A percentile compares a stretch with the other conserved stretches of the same genome.
phyloP scores from a whole-genome alignment of 1,284 basidiomycete species.

The Leccinum subrobustum region DNA sequence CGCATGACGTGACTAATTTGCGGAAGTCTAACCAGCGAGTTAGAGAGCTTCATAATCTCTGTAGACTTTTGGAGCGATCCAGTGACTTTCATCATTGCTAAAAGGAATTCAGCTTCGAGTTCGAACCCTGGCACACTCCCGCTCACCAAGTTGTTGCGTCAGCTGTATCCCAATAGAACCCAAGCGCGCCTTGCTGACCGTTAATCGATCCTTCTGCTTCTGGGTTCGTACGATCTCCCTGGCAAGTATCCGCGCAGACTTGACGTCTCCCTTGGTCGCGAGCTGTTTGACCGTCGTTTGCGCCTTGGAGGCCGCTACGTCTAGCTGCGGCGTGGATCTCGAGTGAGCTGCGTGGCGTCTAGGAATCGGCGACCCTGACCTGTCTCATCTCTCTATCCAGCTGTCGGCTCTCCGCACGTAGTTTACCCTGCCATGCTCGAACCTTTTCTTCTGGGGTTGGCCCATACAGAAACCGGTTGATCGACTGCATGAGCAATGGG shows the following conservation, averaged over 20 bases:
- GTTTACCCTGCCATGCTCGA: slow-evolving; percentile 82
- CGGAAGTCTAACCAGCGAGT: slow-evolving; percentile 87
- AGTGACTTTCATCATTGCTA: slow-evolving; percentile 97
- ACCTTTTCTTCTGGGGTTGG: slow-evolving; percentile 93
- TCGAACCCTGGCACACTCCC: background rate
- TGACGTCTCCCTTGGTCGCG: slow-evolving; percentile 89
- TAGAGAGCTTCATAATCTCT: slow-evolving; percentile 98
- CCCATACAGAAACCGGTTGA: slow-evolving; percentile 91
- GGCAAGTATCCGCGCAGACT: slow-evolving; percentile 90
- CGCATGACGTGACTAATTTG: slow-evolving; percentile 93
- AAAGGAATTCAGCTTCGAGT: background rate
- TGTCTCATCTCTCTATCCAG: slow-evolving; percentile 92
- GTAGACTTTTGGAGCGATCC: slow-evolving; percentile 96
- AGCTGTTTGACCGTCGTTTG: slow-evolving; percentile 85
- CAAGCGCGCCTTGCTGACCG: slow-evolving; percentile 90
- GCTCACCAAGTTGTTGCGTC: slow-evolving; percentile 88
- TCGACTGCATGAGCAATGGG: slow-evolving; percentile 66
- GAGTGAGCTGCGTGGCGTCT: slow-evolving; percentile 23
- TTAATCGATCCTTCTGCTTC: slow-evolving; percentile 92
- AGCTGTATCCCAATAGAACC: slow-evolving; percentile 92
- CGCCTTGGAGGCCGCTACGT: slow-evolving; percentile 80
- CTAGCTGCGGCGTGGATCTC: slow-evolving; percentile 56
- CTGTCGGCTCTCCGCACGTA: slow-evolving; percentile 76
- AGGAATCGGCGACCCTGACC: slow-evolving; percentile 49
- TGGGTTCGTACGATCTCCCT: slow-evolving; percentile 92